Evolutionary conservation across 441 rosid genomes (phyloP).

Genomic region (Caryocar brasiliense): DNA sequence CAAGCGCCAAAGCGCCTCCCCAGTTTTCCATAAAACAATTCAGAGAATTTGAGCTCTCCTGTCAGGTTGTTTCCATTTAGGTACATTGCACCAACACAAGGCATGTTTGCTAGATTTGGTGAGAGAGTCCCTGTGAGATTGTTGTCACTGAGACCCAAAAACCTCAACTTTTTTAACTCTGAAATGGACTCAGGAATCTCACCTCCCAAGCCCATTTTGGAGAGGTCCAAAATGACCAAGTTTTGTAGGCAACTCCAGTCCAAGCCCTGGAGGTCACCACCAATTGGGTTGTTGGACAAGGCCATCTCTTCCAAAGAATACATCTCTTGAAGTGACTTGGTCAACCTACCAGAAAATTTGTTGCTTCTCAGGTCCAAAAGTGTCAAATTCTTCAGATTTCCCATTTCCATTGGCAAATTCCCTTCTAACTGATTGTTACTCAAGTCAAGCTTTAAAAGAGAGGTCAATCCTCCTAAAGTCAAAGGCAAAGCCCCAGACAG

Average conservation of each 20-base stretch:
- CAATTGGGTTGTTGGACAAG: constrained; percentile 51
- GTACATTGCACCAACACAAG: constrained; percentile 51
- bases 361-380: constrained; percentile 72
- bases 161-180: constrained; percentile 59
- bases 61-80: constrained; percentile 69
- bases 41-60: constrained; percentile 57
- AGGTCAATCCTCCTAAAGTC: constrained; percentile 39
- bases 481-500: constrained; percentile 56
- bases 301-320: constrained; percentile 52
- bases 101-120: constrained; percentile 49
- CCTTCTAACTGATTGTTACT: constrained; percentile 67
- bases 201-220: constrained; percentile 41
- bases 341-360: constrained; percentile 55
- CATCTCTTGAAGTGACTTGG: constrained; percentile 42
- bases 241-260: constrained; percentile 49
- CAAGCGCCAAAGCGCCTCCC: constrained; percentile 82
- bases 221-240: constrained; percentile 59
- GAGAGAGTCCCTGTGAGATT: constrained; percentile 50
- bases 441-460: constrained; percentile 73
- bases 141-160: constrained; percentile 65
- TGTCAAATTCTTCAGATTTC: constrained; percentile 50
- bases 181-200: constrained; percentile 54
- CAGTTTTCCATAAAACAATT: constrained; percentile 47
- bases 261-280: constrained; percentile 38
- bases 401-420: constrained; percentile 35